phyloP scores from a whole-genome alignment of 805 yeast species.

The Scheffersomyces amazonensis region DNA sequence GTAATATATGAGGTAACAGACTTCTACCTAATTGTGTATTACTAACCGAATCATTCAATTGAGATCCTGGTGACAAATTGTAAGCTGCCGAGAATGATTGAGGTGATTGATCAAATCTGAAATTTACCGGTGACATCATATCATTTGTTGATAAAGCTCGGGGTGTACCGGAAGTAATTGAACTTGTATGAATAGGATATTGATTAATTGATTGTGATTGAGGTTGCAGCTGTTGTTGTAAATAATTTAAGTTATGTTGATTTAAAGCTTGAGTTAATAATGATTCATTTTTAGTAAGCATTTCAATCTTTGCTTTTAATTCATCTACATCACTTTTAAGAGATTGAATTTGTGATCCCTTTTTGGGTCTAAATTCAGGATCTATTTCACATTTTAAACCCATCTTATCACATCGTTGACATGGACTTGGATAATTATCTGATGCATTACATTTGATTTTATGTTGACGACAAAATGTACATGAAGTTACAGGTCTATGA shows the following conservation, averaged over 20 bases:
- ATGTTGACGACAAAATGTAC: slow-evolving; percentile 93
- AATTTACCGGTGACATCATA: slow-evolving; percentile 5
- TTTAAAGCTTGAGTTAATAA: slow-evolving; percentile 63
- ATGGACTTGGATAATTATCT: slow-evolving; percentile 75
- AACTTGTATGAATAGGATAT: slow-evolving; percentile 3
- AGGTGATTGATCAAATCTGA: slow-evolving; percentile 8
- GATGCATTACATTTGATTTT: slow-evolving; percentile 92
- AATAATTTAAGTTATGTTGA: slow-evolving; percentile 34
- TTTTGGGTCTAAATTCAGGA: slow-evolving; percentile 87
- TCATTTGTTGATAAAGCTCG: slow-evolving; percentile 6
- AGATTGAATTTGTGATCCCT: slow-evolving; percentile 85
- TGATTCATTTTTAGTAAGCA: slow-evolving; percentile 60
- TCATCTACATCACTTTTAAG: slow-evolving; percentile 84
- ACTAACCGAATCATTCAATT: slow-evolving; percentile 13
- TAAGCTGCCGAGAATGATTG: slow-evolving; percentile 4
- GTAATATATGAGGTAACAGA: slow-evolving; percentile 17
- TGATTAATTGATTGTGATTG: slow-evolving; percentile 3
- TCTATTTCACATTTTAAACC: slow-evolving; percentile 81
- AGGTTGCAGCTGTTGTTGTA: slow-evolving; percentile 18
- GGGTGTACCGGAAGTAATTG: slow-evolving; percentile 6
- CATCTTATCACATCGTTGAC: slow-evolving; percentile 80
- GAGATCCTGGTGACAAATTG: not conserved
- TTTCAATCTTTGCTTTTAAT: slow-evolving; percentile 67
- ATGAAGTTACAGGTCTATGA: slow-evolving; percentile 87
- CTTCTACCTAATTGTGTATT: not conserved